Evolutionary conservation across 225 moss, liverwort and hornwort species (phyloP).

Genomic region (Climacium dendroides): DNA sequence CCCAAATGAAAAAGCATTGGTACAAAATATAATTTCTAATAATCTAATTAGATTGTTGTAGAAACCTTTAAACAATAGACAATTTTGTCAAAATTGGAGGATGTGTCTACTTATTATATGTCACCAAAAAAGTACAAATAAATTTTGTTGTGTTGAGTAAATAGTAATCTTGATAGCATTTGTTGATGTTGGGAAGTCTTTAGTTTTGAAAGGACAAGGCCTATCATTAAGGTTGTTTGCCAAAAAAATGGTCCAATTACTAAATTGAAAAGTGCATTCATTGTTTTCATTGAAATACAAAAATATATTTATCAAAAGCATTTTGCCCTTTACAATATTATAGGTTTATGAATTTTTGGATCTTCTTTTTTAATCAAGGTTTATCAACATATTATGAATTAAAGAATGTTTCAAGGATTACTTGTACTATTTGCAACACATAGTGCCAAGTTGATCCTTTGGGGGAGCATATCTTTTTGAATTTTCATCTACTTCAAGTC

Average conservation of each 20-base stretch:
- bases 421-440: not conserved
- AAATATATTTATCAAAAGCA: rapidly evolving
- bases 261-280: too few relatives aligned
- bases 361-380: not conserved
- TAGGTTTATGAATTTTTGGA: not conserved
- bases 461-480: too few relatives aligned
- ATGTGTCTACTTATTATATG: not conserved
- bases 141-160: not conserved
- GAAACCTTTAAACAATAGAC: not conserved
- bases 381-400: not conserved
- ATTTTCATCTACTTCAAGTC: too few relatives aligned
- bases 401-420: not conserved
- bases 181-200: not conserved
- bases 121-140: rapidly evolving
- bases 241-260: too few relatives aligned
- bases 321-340: rapidly evolving
- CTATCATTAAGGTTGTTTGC: not conserved
- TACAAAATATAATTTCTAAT: too few relatives aligned
- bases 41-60: too few relatives aligned
- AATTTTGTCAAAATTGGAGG: not conserved
- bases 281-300: too few relatives aligned
- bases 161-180: not conserved
- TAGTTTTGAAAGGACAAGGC: not conserved
- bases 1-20: too few relatives aligned
- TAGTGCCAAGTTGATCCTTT: not conserved